Conservation (phyloP, 495 filamentous ascomycete species). For the Xylaria longipes region DNA sequence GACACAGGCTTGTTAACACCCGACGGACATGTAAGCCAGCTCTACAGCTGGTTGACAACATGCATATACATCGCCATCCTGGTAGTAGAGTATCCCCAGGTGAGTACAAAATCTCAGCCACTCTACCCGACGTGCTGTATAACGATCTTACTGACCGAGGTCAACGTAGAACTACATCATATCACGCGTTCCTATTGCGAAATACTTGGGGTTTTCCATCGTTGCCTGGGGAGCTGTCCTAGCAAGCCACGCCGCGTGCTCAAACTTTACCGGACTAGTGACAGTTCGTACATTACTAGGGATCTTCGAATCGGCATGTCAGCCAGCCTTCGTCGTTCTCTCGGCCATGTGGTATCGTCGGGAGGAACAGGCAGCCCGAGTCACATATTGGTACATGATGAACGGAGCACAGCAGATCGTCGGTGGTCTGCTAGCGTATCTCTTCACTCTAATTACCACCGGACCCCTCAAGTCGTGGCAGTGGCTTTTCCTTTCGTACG, state of each 20-base stretch:
- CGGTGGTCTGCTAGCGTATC: slow-evolving; percentile 63
- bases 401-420: slow-evolving; percentile 65
- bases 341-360: slow-evolving; percentile 77
- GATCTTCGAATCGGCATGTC: slow-evolving; percentile 71
- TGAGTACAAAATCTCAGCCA: slow-evolving; percentile 22
- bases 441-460: slow-evolving; percentile 56
- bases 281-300: slow-evolving; percentile 67
- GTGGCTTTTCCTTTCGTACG: slow-evolving; percentile 59
- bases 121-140: background rate
- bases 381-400: slow-evolving; percentile 78
- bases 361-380: slow-evolving; percentile 67
- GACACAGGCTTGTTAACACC: slow-evolving; percentile 63
- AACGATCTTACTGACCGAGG: slow-evolving; percentile 16
- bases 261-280: slow-evolving; percentile 62
- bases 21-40: slow-evolving; percentile 42
- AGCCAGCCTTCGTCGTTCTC: slow-evolving; percentile 66
- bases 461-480: slow-evolving; percentile 58
- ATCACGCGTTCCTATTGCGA: slow-evolving; percentile 57
- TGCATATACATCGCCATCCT: slow-evolving; percentile 62
- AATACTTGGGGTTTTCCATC: slow-evolving; percentile 67
- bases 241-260: slow-evolving; percentile 64
- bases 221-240: slow-evolving; percentile 63
- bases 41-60: slow-evolving; percentile 60
- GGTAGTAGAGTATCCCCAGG: slow-evolving; percentile 59
- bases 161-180: slow-evolving; percentile 55